Base-by-base conservation (phyloP, 257 asterid genomes). In the Henckelia pumila region DNA sequence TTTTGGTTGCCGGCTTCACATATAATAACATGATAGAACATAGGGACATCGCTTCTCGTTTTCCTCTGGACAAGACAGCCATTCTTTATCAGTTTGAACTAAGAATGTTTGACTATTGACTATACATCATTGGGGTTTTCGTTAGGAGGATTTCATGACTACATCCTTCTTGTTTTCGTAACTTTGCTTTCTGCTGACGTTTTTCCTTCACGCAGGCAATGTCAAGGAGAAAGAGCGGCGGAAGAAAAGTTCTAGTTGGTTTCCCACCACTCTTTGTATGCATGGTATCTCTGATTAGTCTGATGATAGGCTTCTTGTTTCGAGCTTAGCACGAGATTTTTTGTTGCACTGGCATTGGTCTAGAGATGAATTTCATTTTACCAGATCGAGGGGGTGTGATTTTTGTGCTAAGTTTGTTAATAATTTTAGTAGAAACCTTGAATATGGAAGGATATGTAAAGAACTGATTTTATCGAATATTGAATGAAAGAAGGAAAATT, bases 211-310 rank as follows among this genome's bases (percentile, higher is more conserved):
- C 35, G 64, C 88, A 91, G 98, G 90, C 73, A 47, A 71, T 66
- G 10, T 64, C 73, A 73, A 82, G 81, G 59, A 75, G 74, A 59
- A 83, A 52, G 59, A 70, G 69, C 22, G 80, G 72, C 2, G 64
- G 49, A 35, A 81, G 79, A 74, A 83, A 59, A 68, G 78, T 82
- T 26, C 82, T 64, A 72, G 87, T 76, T 61, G 97, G 97, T 53
- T 88, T 88, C 30, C 94, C 97, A 3, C 83, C 88, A 44, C 79
- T 87, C 28, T 88, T 71, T 25, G 97, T 89, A 37, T 85, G 87
- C 83, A 83, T 81, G 88, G 83, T 89, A 4, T 93, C 91, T 9
- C 77, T 88, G 23, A 69, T 89, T 47, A 77, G 95, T 80, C 66
- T 80, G 77, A 37, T 78, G 64, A 69, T 88, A 0, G 97, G 97